These are phyloP conservation scores for Eustoma russellianum DNA, from an alignment of 257 asterid species.

Conservation along the genomic window DNA sequence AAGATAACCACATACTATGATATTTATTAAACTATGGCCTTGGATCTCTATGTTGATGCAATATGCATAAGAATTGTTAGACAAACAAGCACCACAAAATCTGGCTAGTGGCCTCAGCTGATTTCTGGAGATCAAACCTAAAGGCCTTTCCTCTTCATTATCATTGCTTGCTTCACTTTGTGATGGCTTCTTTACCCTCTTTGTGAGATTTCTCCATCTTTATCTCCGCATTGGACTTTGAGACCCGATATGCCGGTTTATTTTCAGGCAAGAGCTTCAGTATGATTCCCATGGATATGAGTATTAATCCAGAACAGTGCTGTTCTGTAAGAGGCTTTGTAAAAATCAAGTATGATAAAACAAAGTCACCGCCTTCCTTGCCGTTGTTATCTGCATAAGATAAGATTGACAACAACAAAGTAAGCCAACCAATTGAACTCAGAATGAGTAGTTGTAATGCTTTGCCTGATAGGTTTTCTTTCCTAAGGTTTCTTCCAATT, in stretches of 20 bases:
- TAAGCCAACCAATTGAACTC: too few species aligned
- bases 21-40: too few species aligned
- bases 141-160: conserved; percentile 48
- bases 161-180: conserved; percentile 21
- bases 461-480: too few species aligned
- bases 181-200: conserved; percentile 16
- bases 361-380: conserved; percentile 86
- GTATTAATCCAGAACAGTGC: conserved; percentile 61
- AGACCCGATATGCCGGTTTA: conserved; percentile 26
- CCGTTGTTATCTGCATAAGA: conserved; percentile 63
- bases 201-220: conserved; percentile 13
- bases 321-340: conserved; percentile 79
- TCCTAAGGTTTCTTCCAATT: too few species aligned
- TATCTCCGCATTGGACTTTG: neutral
- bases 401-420: neutral
- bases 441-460: too few species aligned
- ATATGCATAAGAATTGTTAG: too few species aligned
- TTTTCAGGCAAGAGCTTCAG: conserved; percentile 56
- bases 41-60: too few species aligned
- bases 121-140: conserved; percentile 32
- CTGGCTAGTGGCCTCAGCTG: neutral
- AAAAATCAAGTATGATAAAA: conserved; percentile 59
- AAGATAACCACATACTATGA: too few species aligned
- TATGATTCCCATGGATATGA: conserved; percentile 61
- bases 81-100: neutral